Conservation (phyloP, 345 rosid genomes). For the Erucastrum elatum region DNA sequence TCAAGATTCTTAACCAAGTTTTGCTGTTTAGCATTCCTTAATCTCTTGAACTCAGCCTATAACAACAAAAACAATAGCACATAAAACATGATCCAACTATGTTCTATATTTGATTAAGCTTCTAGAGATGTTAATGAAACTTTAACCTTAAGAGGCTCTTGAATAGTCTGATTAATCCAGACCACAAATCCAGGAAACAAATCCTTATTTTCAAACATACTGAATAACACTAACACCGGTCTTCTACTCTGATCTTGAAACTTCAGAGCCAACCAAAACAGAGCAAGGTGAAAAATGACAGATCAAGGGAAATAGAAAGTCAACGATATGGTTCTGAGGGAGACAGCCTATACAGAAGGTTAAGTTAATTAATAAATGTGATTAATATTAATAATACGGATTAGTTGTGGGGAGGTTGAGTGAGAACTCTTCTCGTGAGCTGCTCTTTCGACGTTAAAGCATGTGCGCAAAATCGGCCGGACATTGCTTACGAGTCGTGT, state of each 20-base stretch:
- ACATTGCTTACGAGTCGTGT: slow-evolving; percentile 26
- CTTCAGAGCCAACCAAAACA: slow-evolving; percentile 25
- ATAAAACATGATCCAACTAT: neutral
- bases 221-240: slow-evolving; percentile 1
- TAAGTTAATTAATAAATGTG: neutral
- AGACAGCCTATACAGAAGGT: neutral
- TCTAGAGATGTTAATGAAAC: neutral
- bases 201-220: slow-evolving; percentile 5
- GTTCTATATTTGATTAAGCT: neutral
- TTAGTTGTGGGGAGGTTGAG: slow-evolving; percentile 17
- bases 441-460: slow-evolving; percentile 20
- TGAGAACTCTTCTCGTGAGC: slow-evolving; percentile 29
- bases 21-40: slow-evolving; percentile 32
- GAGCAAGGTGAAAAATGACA: neutral
- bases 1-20: slow-evolving; percentile 8
- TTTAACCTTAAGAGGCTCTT: slow-evolving; percentile 38
- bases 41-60: slow-evolving; percentile 59
- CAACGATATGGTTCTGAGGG: slow-evolving; percentile 13
- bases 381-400: slow-evolving; percentile 4
- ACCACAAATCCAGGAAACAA: neutral
- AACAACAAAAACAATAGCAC: slow-evolving; percentile 4
- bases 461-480: slow-evolving; percentile 29
- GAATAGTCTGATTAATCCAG: slow-evolving; percentile 38
- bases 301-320: neutral
- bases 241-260: slow-evolving; percentile 32